Percentiles rank a stretch among this genome's conserved stretches.
Evolutionary conservation across 768 basidiomycete species (phyloP).

Genomic region (Kondoa malvinella): DNA sequence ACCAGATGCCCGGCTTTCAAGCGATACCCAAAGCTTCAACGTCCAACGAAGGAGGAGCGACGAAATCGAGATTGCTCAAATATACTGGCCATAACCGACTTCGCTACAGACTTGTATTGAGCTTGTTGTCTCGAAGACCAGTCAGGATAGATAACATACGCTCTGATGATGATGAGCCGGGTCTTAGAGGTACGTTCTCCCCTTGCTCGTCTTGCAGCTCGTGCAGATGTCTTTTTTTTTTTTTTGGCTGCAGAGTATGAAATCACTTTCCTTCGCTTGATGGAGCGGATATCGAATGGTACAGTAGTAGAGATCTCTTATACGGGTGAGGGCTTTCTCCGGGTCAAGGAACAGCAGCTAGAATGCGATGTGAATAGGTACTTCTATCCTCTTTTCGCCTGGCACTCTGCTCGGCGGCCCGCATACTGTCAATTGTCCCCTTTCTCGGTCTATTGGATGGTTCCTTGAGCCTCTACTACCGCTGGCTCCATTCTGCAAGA

Average conservation of each 20-base stretch:
- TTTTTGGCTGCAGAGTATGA: conserved; percentile 57
- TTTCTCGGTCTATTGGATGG: conserved; percentile 78
- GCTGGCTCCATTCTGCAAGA: conserved; percentile 85
- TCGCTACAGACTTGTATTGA: conserved; percentile 69
- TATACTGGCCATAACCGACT: conserved; percentile 58
- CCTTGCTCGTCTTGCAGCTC: conserved; percentile 11
- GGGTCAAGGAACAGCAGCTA: background rate
- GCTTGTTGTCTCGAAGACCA: conserved; percentile 68
- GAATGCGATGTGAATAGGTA: conserved; percentile 41
- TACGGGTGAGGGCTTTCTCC: conserved; percentile 47
- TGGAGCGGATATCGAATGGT: conserved; percentile 87
- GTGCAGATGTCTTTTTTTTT: background rate
- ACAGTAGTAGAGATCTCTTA: conserved; percentile 88
- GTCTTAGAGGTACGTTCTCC: conserved; percentile 51
- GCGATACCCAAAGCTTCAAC: conserved; percentile 6
- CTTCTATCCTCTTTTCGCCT: conserved; percentile 76
- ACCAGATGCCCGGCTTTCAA: background rate
- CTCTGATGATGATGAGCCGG: conserved; percentile 81
- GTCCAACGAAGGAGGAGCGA: background rate
- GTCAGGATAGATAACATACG: conserved; percentile 76
- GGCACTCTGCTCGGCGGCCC: conserved; percentile 73
- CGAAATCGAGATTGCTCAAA: conserved; percentile 20
- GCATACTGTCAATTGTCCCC: conserved; percentile 69
- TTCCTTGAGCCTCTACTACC: conserved; percentile 79
- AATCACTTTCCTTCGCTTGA: conserved; percentile 64